A percentile compares a stretch with the other conserved stretches of the same genome.
Evolutionary conservation across 2,329 filamentous ascomycete genomes (phyloP).

Genomic region (Dendrostoma leiphaemia): DNA sequence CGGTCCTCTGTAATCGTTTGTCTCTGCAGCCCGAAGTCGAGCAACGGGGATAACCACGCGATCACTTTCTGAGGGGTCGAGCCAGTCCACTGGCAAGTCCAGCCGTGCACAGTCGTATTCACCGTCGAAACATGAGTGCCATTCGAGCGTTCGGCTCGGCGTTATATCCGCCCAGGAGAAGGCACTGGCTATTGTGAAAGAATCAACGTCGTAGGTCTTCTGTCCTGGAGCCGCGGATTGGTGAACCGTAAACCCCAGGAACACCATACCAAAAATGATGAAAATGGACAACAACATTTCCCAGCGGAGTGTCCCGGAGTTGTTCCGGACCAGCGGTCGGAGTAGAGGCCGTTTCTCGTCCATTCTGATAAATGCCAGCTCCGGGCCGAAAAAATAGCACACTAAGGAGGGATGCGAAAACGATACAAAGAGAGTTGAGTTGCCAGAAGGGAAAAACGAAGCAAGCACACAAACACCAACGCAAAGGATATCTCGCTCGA

Average conservation of each 20-base stretch:
- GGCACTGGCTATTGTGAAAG: neutral
- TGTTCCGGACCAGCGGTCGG: slow-evolving; percentile 4
- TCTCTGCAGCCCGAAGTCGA: slow-evolving; percentile 32
- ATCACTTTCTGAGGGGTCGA: slow-evolving; percentile 30
- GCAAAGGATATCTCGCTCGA: neutral
- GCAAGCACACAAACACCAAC: neutral
- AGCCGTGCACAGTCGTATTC: slow-evolving; percentile 36
- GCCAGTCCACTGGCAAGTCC: slow-evolving; percentile 41
- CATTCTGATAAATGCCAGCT: neutral
- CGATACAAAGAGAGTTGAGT: neutral
- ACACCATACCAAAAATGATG: neutral
- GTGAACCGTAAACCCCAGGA: slow-evolving; percentile 9
- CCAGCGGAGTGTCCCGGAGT: slow-evolving; percentile 1
- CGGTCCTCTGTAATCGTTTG: slow-evolving; percentile 28
- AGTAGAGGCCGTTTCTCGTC: slow-evolving; percentile 16
- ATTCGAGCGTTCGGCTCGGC: slow-evolving; percentile 30
- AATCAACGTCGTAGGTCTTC: slow-evolving; percentile 1
- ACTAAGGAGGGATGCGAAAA: neutral
- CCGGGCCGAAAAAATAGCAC: neutral
- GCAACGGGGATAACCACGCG: slow-evolving; percentile 36
- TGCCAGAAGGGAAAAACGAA: neutral
- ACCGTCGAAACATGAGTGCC: slow-evolving; percentile 34
- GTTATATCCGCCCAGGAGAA: slow-evolving; percentile 24
- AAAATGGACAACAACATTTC: slow-evolving; percentile 9
- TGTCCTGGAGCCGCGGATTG: slow-evolving; percentile 11